Conservation (phyloP, 768 basidiomycete species). For the Boletus eberwhitei region DNA sequence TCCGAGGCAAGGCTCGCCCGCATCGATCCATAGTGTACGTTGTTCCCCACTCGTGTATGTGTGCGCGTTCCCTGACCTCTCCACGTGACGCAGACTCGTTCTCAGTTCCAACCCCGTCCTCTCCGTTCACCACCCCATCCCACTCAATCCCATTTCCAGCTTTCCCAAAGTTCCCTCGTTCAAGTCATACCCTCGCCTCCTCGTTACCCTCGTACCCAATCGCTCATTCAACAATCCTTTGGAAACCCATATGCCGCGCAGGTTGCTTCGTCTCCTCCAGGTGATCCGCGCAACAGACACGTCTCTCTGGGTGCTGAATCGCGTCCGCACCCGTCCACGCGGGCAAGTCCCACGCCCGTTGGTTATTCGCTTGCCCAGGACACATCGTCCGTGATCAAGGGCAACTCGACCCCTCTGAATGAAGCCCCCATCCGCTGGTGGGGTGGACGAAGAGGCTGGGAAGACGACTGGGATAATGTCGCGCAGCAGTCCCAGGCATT, state of each 20-base stretch:
- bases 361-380: not conserved
- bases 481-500: not conserved
- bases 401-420: constrained; percentile 15
- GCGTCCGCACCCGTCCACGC: not conserved
- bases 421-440: constrained; percentile 20
- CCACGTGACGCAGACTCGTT: not conserved
- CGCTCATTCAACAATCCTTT: constrained; percentile 16
- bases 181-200: constrained; percentile 2
- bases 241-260: not conserved
- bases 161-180: constrained; percentile 1
- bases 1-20: constrained; percentile 9
- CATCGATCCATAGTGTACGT: constrained; percentile 12
- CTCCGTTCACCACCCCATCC: constrained; percentile 3
- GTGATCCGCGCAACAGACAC: not conserved
- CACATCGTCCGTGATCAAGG: not conserved
- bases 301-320: constrained; percentile 11
- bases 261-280: not conserved
- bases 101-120: constrained; percentile 3
- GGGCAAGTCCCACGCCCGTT: not conserved
- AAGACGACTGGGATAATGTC: constrained; percentile 17
- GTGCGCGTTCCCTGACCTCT: not conserved
- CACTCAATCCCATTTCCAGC: constrained; percentile 4
- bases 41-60: not conserved
- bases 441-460: constrained; percentile 17
- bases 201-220: constrained; percentile 14